Conservation (phyloP, 345 rosid genomes). For the Aquilaria yunnanensis region DNA sequence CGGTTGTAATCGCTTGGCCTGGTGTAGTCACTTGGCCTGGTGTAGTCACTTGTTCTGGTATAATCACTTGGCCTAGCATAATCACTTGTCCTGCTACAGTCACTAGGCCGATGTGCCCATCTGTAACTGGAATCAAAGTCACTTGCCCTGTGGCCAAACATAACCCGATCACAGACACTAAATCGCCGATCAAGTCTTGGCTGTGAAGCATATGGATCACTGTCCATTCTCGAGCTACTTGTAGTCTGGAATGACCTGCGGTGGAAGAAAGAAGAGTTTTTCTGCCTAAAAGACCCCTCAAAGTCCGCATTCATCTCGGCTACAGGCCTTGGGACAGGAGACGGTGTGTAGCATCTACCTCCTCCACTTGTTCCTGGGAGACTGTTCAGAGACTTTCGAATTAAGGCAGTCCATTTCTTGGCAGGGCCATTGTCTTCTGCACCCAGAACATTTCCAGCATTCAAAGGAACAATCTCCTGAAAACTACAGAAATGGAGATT, state of each 20-base stretch:
- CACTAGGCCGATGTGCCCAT: constrained; percentile 51
- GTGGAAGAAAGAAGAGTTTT: constrained; percentile 72
- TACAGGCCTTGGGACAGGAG: constrained; percentile 88
- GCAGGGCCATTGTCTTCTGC: constrained; percentile 99
- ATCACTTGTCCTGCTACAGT: constrained; percentile 75
- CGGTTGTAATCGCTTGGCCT: constrained; percentile 85
- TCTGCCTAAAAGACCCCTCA: constrained; percentile 85
- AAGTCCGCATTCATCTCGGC: constrained; percentile 93
- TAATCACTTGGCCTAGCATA: constrained; percentile 88
- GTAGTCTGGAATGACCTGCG: constrained; percentile 94
- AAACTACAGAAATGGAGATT: constrained; percentile 37
- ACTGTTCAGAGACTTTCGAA: constrained; percentile 75
- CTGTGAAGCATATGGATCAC: constrained; percentile 58
- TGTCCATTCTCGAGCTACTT: constrained; percentile 75
- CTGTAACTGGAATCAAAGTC: constrained; percentile 18
- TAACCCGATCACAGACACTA: constrained; percentile 93
- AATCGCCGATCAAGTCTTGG: constrained; percentile 72
- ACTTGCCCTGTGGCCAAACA: constrained; percentile 62
- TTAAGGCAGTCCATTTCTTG: constrained; percentile 84
- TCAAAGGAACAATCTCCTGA: constrained; percentile 98
- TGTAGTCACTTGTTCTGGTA: constrained; percentile 46
- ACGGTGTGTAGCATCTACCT: constrained; percentile 63
- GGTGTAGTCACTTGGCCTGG: constrained; percentile 37
- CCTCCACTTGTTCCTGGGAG: constrained; percentile 87
- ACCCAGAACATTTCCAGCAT: constrained; percentile 94